Base-by-base conservation (phyloP, 805 yeast genomes). In the Saccharomycopsis fibuligera region DNA sequence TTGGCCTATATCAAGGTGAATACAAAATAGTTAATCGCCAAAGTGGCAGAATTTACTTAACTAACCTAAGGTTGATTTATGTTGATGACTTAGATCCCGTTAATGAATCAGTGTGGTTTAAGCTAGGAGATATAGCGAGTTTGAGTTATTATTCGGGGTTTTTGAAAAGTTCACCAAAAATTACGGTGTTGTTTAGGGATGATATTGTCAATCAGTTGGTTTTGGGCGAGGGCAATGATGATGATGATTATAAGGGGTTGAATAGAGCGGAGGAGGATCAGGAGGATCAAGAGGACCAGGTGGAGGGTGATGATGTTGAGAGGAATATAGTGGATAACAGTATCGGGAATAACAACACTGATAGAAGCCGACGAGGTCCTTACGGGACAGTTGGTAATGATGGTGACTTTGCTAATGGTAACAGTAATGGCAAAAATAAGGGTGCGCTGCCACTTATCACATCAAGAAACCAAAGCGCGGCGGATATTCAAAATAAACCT, bases 1-100 rank as follows among this genome's bases (percentile, higher is more conserved):
- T 86, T 1, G 96, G 96, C 0, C 62, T 90, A 2, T 90, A 90
- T 60, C 90, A 84, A 57, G 95, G 88, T 21, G 78, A 78, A 50
- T 68, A 68, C 51, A 86, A 86, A 65, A 74, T 86, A 22, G 45
- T 66, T 2, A 68, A 76, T 27, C 75, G 81, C 54, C 95, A 86
- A 60, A 66, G 74, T 50, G 98, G 98, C 0, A 69, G 96, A 27
- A 59, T 85, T 0, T 89, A 89, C 62, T 66, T 91, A 27, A 90
- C 98, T 0, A 76, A 80, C 35, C 73, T 73, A 48, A 66, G 97
- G 41, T 62, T 91, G 1, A 79, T 89, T 10, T 91, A 81, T 61
- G 76, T 90, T 10, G 90, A 84, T 57, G 75, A 77, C 48, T 56
- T 17, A 4, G 50, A 55, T 17, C 73, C 77, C 1, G 58, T 59